Evolutionary conservation across 2,329 filamentous ascomycete genomes (phyloP), one percentile per base, ranked within the genome.

Genomic region (Cadophora luteo-olivacea): DNA sequence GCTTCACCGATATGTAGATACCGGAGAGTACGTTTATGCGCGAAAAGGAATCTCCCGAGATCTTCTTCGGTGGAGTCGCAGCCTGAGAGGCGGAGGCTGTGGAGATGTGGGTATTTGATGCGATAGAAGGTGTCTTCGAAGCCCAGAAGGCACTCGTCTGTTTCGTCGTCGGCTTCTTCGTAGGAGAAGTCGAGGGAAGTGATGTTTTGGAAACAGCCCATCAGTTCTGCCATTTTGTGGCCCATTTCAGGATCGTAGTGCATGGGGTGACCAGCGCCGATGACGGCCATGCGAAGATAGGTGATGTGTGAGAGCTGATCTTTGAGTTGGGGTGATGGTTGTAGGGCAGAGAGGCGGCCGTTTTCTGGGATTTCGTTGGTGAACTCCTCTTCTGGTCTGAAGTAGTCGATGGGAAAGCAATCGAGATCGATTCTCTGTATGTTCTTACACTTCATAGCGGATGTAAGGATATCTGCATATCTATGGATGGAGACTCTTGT

Each of bases 101-200:
- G n/a, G 7, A 65, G 38, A 16, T 58, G 63, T 14, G 51, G 63
- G n/a, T 58, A 65, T 48, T 29, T 48, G 25, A 57, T 38, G 36
- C 63, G 63, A 52, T 57, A 65, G 52, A 65, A 58, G 11, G 52
- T 25, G 3, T 58, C 51, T 57, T 65, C 63, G 25, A 65, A 58
- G 4, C 38, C 63, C 2, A 33, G 22, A 1, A 52, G 41, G 36
- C 51, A 65, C n/a, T 65, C 63, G 19, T 65, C 61, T 3, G 22
- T 64, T 1, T 58, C 51, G 16, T 58, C 63, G 16, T 58, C 63
- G 3, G 54, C 33, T 48, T 65, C 63, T n/a, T 65, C 63, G n/a
- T 65, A 65, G 6, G 63, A 57, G 9, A 65, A 36, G n/a, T 65
- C 63, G 6, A 65, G 63, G 24, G 33, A 49, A 1, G 6, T 29